phyloP scores from a whole-genome alignment of 2,329 filamentous ascomycete species.

The Exophiala bonariae region DNA sequence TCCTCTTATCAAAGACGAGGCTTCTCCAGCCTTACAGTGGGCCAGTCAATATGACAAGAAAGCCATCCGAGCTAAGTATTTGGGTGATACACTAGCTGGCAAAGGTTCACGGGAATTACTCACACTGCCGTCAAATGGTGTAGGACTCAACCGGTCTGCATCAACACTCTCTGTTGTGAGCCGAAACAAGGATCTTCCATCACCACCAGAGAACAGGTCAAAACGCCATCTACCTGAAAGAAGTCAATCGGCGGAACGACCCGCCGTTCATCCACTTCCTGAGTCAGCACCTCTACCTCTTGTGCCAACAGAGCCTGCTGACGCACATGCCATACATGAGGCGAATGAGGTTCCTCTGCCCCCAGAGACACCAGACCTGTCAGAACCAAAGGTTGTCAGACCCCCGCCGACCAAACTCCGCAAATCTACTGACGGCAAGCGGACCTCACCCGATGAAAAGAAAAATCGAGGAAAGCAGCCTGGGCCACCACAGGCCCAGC shows the following conservation, averaged over 20 bases:
- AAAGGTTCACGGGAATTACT: slow-evolving; percentile 59
- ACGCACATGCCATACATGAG: slow-evolving; percentile 32
- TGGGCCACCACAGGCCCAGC: slow-evolving; percentile 22
- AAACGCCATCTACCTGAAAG: slow-evolving; percentile 13
- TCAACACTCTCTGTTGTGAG: slow-evolving; percentile 24
- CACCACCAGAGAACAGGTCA: slow-evolving; percentile 12
- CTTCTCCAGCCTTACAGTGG: slow-evolving; percentile 95
- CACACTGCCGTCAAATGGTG: slow-evolving; percentile 36
- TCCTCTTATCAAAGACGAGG: slow-evolving; percentile 79
- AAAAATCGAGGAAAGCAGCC: slow-evolving; percentile 15
- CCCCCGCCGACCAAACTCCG: slow-evolving; percentile 19
- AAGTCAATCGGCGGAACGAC: slow-evolving; percentile 17
- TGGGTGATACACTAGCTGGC: slow-evolving; percentile 71
- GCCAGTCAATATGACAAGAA: slow-evolving; percentile 93
- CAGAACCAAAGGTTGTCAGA: slow-evolving; percentile 7
- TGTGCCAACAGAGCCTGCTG: slow-evolving; percentile 31
- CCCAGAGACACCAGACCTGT: slow-evolving; percentile 19
- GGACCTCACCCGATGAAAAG: slow-evolving; percentile 17
- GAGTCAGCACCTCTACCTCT: slow-evolving; percentile 23
- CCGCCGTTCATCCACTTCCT: neutral
- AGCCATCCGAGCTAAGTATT: slow-evolving; percentile 79
- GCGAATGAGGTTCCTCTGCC: slow-evolving; percentile 38
- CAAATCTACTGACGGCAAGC: slow-evolving; percentile 20
- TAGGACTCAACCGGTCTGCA: slow-evolving; percentile 27
- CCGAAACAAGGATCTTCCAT: slow-evolving; percentile 26